A percentile compares a stretch with the other conserved stretches of the same genome.
These are phyloP conservation scores for Bocquillonia castaneifolia DNA, from an alignment of 441 rosid genomes.

Conservation along the genomic window DNA sequence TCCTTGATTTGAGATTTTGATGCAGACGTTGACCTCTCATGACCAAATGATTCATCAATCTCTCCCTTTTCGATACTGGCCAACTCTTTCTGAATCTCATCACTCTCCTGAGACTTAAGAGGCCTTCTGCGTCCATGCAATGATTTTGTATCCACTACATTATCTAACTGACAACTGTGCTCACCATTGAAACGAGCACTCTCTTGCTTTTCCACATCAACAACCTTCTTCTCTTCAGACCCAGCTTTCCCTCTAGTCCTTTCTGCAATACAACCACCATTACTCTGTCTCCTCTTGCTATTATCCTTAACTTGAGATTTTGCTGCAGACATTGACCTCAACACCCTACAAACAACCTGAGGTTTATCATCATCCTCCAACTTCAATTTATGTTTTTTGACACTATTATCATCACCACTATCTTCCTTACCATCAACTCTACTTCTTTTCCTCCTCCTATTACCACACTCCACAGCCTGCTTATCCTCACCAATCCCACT, in stretches of 20 bases:
- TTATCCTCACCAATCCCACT: conserved; percentile 14
- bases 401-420: conserved; percentile 19
- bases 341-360: conserved; percentile 36
- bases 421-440: conserved; percentile 24
- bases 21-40: too few relatives aligned
- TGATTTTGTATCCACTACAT: too few relatives aligned
- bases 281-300: conserved; percentile 13
- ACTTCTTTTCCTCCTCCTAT: conserved; percentile 25
- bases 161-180: too few relatives aligned
- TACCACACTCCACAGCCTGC: conserved; percentile 16
- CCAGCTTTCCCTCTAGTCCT: conserved; percentile 8
- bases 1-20: too few relatives aligned
- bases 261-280: background rate
- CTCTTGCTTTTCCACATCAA: conserved; percentile 11
- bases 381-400: conserved; percentile 28
- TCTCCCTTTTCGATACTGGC: too few relatives aligned
- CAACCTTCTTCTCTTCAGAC: conserved; percentile 11
- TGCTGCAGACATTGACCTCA: conserved; percentile 41
- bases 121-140: too few relatives aligned
- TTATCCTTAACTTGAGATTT: conserved; percentile 19
- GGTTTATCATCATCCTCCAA: conserved; percentile 22
- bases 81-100: too few relatives aligned
- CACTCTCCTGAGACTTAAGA: too few relatives aligned
- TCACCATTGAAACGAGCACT: conserved; percentile 6
- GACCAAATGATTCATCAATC: too few relatives aligned